These are phyloP conservation scores for Polysphondylium violaceum DNA, from an alignment of 78 protist species.

Conservation along the genomic window DNA sequence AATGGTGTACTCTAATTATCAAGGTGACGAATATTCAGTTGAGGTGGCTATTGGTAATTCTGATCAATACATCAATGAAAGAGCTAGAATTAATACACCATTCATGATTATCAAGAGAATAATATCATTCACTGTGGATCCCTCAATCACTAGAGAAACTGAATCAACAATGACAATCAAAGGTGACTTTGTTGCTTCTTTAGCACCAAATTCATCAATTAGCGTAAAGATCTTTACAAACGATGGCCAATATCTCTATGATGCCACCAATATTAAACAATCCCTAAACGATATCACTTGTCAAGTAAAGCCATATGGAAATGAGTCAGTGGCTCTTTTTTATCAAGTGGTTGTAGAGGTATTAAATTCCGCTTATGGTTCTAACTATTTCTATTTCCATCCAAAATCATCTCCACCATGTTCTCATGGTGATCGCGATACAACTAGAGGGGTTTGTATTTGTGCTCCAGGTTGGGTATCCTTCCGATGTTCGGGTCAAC, in stretches of 20 bases:
- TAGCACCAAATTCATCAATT: background rate
- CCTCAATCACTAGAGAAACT: background rate
- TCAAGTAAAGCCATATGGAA: too few relatives aligned
- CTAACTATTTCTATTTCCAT: too few relatives aligned
- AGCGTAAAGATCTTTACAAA: background rate
- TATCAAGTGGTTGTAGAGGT: too few relatives aligned
- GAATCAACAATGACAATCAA: background rate
- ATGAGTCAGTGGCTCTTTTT: too few relatives aligned
- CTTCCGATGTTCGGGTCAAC: too few relatives aligned
- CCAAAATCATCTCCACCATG: too few relatives aligned
- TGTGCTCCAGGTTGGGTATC: too few relatives aligned
- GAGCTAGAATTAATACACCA: background rate
- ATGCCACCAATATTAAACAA: background rate
- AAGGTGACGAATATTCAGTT: background rate
- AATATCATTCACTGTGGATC: background rate
- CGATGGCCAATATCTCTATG: background rate
- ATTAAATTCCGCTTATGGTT: too few relatives aligned
- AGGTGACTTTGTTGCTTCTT: background rate
- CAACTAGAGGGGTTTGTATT: too few relatives aligned
- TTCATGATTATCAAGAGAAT: background rate
- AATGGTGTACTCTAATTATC: background rate
- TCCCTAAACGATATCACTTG: too few relatives aligned
- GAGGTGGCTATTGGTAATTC: background rate
- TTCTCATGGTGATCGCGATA: too few relatives aligned
- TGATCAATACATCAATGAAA: background rate